phyloP scores from a whole-genome alignment of 805 yeast species.

The Teunomyces funiuensis region DNA sequence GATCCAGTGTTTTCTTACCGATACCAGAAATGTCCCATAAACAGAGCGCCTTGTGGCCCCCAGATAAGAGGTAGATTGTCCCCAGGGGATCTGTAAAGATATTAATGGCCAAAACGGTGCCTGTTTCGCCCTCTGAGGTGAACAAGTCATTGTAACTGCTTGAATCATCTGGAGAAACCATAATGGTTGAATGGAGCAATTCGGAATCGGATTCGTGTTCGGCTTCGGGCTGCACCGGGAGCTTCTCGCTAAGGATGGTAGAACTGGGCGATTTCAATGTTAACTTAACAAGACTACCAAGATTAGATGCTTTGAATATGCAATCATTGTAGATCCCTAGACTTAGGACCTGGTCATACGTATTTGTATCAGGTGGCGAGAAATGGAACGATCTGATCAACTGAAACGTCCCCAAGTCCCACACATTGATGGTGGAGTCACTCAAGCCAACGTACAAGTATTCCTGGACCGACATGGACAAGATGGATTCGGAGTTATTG shows the following conservation, averaged over 20 bases:
- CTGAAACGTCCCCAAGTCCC: constrained; percentile 87
- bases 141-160: constrained; percentile 8
- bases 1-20: constrained; percentile 9
- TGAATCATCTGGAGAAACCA: constrained; percentile 13
- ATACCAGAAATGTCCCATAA: constrained; percentile 60
- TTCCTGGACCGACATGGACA: constrained; percentile 63
- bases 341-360: constrained; percentile 51
- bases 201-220: constrained; percentile 9
- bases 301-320: constrained; percentile 61
- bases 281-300: constrained; percentile 38
- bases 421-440: constrained; percentile 71
- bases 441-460: constrained; percentile 82
- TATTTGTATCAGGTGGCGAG: constrained; percentile 8
- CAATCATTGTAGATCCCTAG: constrained; percentile 55
- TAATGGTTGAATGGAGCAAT: constrained; percentile 8
- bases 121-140: constrained; percentile 18
- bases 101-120: constrained; percentile 58
- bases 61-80: constrained; percentile 55
- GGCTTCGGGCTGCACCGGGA: no score
- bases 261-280: constrained; percentile 16
- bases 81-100: constrained; percentile 39
- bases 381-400: constrained; percentile 47
- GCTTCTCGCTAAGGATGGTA: constrained; percentile 9
- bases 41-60: constrained; percentile 70
- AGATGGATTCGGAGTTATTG: constrained; percentile 66